Evolutionary conservation across 768 basidiomycete species (phyloP).

Genomic region (Mycena polygramma): DNA sequence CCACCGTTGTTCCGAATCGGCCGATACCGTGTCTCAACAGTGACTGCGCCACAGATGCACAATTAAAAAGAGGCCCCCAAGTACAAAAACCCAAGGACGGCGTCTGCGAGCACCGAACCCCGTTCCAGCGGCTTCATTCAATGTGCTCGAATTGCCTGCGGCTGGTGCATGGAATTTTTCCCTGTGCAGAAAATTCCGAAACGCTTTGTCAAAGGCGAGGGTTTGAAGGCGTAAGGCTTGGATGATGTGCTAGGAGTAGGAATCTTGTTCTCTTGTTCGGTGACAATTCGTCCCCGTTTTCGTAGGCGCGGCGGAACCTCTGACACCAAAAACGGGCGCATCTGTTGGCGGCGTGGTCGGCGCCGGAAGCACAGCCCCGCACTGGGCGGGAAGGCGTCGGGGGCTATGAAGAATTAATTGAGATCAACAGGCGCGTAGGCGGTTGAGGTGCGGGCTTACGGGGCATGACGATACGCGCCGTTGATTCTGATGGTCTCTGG

Average conservation of each 20-base stretch:
- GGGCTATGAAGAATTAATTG: slow-evolving; percentile 2
- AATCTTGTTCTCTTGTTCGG: slow-evolving; percentile 21
- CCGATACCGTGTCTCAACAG: too few relatives aligned
- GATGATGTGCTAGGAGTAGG: neutral
- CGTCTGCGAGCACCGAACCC: too few relatives aligned
- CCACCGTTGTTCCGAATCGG: too few relatives aligned
- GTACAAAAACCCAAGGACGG: too few relatives aligned
- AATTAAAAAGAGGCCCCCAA: too few relatives aligned
- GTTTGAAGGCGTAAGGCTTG: slow-evolving; percentile 18
- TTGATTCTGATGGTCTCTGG: neutral
- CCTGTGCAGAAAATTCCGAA: slow-evolving; percentile 35
- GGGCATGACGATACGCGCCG: slow-evolving; percentile 19
- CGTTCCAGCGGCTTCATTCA: too few relatives aligned
- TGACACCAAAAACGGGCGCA: neutral
- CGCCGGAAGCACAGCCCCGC: neutral
- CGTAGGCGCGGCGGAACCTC: neutral
- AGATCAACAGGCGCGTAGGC: neutral
- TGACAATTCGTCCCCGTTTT: slow-evolving; percentile 13
- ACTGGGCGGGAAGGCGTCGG: slow-evolving; percentile 25
- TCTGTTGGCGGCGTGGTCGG: neutral
- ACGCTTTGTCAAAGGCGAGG: slow-evolving; percentile 29
- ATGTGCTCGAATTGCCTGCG: too few relatives aligned
- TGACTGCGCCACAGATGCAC: too few relatives aligned
- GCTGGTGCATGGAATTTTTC: slow-evolving; percentile 31
- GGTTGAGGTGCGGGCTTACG: slow-evolving; percentile 3